These are phyloP conservation scores for Pascua guehoae DNA, from an alignment of 1,284 basidiomycete genomes.

Conservation along the genomic window DNA sequence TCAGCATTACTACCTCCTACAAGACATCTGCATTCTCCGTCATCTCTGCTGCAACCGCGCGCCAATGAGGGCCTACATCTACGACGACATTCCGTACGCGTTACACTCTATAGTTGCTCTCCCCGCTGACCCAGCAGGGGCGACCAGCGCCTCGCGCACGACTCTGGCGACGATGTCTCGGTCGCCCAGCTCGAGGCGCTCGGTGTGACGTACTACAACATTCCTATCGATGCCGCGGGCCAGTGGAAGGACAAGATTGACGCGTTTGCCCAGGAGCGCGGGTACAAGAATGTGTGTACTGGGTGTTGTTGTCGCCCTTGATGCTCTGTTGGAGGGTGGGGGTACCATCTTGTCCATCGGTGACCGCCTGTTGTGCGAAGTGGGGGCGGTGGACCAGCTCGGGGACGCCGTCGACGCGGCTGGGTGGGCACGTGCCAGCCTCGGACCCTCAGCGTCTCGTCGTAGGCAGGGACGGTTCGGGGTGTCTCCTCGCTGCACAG, in stretches of 20 bases:
- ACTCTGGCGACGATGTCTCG: conserved; percentile 60
- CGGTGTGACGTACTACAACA: conserved; percentile 61
- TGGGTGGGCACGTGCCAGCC: too few species aligned
- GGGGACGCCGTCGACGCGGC: too few species aligned
- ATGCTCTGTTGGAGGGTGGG: too few species aligned
- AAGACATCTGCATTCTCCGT: too few species aligned
- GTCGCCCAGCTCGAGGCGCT: conserved; percentile 55
- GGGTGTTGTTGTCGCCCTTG: too few species aligned
- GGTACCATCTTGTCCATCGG: too few species aligned
- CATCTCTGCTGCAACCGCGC: neutral
- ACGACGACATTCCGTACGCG: conserved; percentile 60
- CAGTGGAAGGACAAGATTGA: conserved; percentile 56
- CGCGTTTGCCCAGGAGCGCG: conserved; percentile 60
- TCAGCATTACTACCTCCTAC: too few species aligned
- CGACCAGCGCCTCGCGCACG: conserved; percentile 72
- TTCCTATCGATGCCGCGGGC: conserved; percentile 57
- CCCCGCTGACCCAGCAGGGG: conserved; percentile 48
- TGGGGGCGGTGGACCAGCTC: too few species aligned
- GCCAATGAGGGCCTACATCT: conserved; percentile 77
- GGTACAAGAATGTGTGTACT: conserved; percentile 62
- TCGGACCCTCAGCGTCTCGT: too few species aligned
- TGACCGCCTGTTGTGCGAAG: too few species aligned
- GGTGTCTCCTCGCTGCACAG: too few species aligned
- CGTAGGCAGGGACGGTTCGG: too few species aligned
- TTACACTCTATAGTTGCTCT: neutral